Base-by-base conservation (phyloP, 805 yeast species). In the Saccharomycopsis sp. region DNA sequence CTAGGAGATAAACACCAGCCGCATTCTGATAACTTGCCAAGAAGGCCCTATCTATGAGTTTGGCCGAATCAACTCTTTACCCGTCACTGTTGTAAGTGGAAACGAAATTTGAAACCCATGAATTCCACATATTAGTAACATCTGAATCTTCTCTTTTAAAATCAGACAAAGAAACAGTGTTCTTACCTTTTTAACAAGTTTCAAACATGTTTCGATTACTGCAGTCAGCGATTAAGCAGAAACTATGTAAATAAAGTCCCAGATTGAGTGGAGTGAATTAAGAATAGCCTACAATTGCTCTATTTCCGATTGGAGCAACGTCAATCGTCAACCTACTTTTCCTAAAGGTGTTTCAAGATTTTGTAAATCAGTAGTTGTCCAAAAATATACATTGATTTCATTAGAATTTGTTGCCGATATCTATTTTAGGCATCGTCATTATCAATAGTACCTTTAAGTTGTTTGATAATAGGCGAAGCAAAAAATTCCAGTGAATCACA, bases 401-500 rank as follows among this genome's bases (percentile, higher is more conserved):
- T n/a, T n/a, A n/a, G n/a, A n/a, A n/a, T n/a, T n/a, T n/a, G n/a
- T n/a, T n/a, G n/a, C 38, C 38, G 20, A 14, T 34, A 34, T 4
- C 38, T 24, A 34, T 34, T 21, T 19, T 34, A 34, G 8, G 38
- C 38, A 17, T 34, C 17, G n/a, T 24, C 38, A 19, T 34, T 19
- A 5, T 8, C 22, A 5, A 24, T 34, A n/a, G 17, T 11, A 34
- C 20, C 38, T 8, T 21, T 6, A 16, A 34, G 17, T 11, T 34
- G 17, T 19, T 34, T 24, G 8, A 34, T 24, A 34, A 34, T 16
- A 19, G 38, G 38, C 9, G 38, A 34, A 17, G 20, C 20, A 9
- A n/a, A 21, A 34, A 34, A 34, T 34, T 11, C 24, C 38, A 14
- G 38, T 34, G n/a, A 34, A 34, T 13, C 38, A 21, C 38, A 34